phyloP scores from a whole-genome alignment of 306 rosid genomes.

The Dalbergia cultrata region DNA sequence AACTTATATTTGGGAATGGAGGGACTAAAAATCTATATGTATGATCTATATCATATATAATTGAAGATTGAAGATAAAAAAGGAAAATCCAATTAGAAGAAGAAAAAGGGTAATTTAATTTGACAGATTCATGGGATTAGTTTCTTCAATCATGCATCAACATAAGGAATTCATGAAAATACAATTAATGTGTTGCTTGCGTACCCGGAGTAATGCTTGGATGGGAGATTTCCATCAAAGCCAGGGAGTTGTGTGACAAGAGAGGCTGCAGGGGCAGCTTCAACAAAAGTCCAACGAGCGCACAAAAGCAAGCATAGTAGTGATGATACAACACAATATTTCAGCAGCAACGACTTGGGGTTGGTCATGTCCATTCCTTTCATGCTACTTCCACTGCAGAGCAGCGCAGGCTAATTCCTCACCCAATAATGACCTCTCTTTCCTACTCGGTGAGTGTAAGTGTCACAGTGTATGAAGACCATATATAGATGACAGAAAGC shows the following conservation, averaged over 20 bases:
- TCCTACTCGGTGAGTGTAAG: too few species aligned
- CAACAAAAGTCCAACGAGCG: constrained; percentile 21
- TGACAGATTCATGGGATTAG: background rate
- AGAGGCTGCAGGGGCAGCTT: constrained; percentile 43
- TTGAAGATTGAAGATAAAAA: too few species aligned
- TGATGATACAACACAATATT: background rate
- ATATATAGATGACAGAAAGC: too few species aligned
- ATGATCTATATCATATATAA: too few species aligned
- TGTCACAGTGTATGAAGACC: too few species aligned
- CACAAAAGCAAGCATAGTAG: constrained; percentile 40
- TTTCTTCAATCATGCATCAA: background rate
- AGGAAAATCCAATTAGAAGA: too few species aligned
- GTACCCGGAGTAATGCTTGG: constrained; percentile 57
- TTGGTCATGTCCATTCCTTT: background rate
- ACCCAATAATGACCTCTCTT: too few species aligned
- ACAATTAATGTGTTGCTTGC: background rate
- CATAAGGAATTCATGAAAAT: background rate
- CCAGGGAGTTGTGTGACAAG: constrained; percentile 54
- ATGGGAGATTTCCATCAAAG: constrained; percentile 34
- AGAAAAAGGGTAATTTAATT: background rate
- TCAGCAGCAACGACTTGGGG: too few species aligned
- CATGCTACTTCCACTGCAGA: background rate
- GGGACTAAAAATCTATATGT: too few species aligned
- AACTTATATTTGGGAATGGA: too few species aligned
- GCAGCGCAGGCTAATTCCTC: too few species aligned